Evolutionary conservation across 2,329 filamentous ascomycete species (phyloP).

Genomic region (Pestalotiopsis sp.): DNA sequence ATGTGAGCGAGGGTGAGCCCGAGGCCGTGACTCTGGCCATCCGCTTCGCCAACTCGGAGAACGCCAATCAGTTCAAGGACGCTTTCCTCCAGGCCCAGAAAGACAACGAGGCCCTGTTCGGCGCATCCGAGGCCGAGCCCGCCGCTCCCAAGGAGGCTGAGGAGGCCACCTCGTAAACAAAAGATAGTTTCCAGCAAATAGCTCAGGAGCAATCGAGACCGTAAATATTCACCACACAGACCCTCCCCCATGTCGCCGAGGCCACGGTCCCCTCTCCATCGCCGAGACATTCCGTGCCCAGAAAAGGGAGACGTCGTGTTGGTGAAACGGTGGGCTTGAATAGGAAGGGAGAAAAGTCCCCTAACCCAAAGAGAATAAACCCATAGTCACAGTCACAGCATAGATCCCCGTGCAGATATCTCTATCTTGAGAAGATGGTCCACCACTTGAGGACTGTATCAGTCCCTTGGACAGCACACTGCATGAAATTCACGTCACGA

Average conservation of each 20-base stretch:
- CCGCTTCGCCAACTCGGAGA: slow-evolving; percentile 96
- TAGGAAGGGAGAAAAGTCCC: background rate
- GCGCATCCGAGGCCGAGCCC: slow-evolving; percentile 41
- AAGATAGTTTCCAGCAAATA: background rate
- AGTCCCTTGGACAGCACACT: slow-evolving; percentile 2
- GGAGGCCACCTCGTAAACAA: background rate
- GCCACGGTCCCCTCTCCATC: background rate
- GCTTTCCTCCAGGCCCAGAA: slow-evolving; percentile 95
- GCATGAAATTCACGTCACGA: slow-evolving; percentile 8
- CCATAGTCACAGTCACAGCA: slow-evolving; percentile 3
- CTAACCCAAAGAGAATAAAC: slow-evolving; percentile 10
- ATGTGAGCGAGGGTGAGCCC: slow-evolving; percentile 97
- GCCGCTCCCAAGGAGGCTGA: slow-evolving; percentile 11
- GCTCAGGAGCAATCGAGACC: background rate
- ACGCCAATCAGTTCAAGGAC: slow-evolving; percentile 97
- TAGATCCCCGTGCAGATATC: slow-evolving; percentile 1
- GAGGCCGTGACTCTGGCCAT: slow-evolving; percentile 96
- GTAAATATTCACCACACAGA: background rate
- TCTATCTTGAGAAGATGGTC: background rate
- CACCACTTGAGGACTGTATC: background rate
- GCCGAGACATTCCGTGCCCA: background rate
- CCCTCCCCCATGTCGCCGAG: background rate
- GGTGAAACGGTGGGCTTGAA: background rate
- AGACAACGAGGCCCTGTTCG: slow-evolving; percentile 90
- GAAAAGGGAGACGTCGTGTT: background rate